Conservation (phyloP, 176 grass and related monocot species). For the Musa itinerans region DNA sequence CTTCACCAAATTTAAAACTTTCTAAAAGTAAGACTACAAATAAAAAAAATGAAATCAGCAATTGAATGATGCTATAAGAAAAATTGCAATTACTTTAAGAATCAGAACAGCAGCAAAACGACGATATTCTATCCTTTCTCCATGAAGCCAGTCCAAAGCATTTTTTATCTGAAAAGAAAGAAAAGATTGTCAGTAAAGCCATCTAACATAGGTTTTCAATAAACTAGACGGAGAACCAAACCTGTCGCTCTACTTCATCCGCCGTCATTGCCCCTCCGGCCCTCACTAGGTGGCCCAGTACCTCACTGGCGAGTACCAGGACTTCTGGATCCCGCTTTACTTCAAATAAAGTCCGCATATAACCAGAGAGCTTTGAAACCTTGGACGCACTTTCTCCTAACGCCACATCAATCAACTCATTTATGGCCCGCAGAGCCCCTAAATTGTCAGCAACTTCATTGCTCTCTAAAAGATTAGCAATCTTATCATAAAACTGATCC, state of each 20-base stretch:
- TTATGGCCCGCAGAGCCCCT: constrained; percentile 67
- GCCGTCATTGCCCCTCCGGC: constrained; percentile 89
- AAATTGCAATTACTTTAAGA: constrained; percentile 59
- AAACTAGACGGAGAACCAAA: constrained; percentile 17
- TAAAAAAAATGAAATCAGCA: not conserved
- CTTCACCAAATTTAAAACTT: not conserved
- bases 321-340: constrained; percentile 80
- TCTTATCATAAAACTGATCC: constrained; percentile 94
- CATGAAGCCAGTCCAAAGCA: constrained; percentile 82
- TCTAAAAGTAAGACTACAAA: not conserved
- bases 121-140: constrained; percentile 84
- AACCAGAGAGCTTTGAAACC: constrained; percentile 79
- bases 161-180: constrained; percentile 63
- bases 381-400: constrained; percentile 89
- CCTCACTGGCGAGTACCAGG: constrained; percentile 74
- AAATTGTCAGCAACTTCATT: constrained; percentile 68
- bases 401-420: constrained; percentile 81
- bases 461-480: constrained; percentile 59
- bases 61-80: constrained; percentile 8
- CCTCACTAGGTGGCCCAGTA: constrained; percentile 83
- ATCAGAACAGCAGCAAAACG: constrained; percentile 96
- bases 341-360: constrained; percentile 76
- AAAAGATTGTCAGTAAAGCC: constrained; percentile 17
- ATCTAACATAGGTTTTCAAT: constrained; percentile 8
- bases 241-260: constrained; percentile 90